Conservation (phyloP, 2,329 filamentous ascomycete species). For the Tolypocladium pustulatum region DNA sequence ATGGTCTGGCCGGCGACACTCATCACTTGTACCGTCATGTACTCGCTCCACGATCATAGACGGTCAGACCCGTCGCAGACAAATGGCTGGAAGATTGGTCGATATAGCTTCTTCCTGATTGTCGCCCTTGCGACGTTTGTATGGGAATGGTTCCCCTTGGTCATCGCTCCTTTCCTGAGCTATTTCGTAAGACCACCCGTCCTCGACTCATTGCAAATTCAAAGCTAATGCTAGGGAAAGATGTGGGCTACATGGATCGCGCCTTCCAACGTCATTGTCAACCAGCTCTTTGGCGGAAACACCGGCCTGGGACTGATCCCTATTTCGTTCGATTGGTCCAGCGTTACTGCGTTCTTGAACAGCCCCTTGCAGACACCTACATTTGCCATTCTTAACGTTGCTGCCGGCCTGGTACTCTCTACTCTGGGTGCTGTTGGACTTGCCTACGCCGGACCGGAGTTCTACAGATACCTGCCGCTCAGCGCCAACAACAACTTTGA, state of each 20-base stretch:
- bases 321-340: slow-evolving; percentile 57
- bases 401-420: slow-evolving; percentile 41
- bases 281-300: slow-evolving; percentile 54
- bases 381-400: slow-evolving; percentile 49
- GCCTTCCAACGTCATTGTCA: slow-evolving; percentile 49
- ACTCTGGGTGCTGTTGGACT: slow-evolving; percentile 39
- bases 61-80: slow-evolving; percentile 36
- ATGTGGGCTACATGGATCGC: slow-evolving; percentile 52
- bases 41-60: slow-evolving; percentile 52
- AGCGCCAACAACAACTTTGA: slow-evolving; percentile 45
- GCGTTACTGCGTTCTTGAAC: slow-evolving; percentile 43
- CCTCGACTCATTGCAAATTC: too few relatives aligned
- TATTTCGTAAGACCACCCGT: slow-evolving; percentile 41
- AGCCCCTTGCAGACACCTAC: slow-evolving; percentile 49
- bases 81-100: slow-evolving; percentile 47
- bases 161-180: slow-evolving; percentile 46
- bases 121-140: slow-evolving; percentile 38
- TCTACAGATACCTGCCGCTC: slow-evolving; percentile 44
- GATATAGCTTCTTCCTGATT: slow-evolving; percentile 46
- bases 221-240: too few relatives aligned
- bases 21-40: slow-evolving; percentile 52
- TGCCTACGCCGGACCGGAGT: slow-evolving; percentile 39
- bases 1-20: slow-evolving; percentile 55
- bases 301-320: slow-evolving; percentile 52
- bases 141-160: slow-evolving; percentile 49